Conservation (phyloP, 805 yeast species). For the Metschnikowia lunata region DNA sequence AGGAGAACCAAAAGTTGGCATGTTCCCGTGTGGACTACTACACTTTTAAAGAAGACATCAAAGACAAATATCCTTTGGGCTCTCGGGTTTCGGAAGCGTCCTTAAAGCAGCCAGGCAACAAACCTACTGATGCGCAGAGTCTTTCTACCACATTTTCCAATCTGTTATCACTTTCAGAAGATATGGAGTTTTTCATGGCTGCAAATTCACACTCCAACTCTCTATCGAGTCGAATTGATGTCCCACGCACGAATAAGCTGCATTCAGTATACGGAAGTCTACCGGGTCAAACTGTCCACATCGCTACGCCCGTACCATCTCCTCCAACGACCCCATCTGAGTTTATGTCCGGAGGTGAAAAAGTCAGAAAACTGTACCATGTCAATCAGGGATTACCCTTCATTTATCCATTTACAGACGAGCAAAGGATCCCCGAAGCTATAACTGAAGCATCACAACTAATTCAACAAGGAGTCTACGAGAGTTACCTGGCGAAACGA, state of each 20-base stretch:
- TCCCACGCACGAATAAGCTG: conserved; percentile 49
- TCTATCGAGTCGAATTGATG: conserved; percentile 54
- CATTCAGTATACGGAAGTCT: conserved; percentile 41
- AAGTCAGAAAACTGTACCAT: conserved; percentile 54
- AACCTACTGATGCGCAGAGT: neutral
- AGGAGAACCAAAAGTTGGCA: conserved; percentile 28
- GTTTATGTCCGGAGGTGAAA: conserved; percentile 45
- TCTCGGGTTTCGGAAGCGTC: neutral
- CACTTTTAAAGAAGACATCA: conserved; percentile 69
- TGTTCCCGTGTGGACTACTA: conserved; percentile 85
- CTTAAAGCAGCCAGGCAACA: neutral
- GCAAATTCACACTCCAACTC: conserved; percentile 46
- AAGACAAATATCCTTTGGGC: conserved; percentile 70
- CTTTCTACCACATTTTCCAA: conserved; percentile 29
- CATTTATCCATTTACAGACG: conserved; percentile 49
- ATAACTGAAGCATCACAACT: conserved; percentile 75
- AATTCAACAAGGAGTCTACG: conserved; percentile 55
- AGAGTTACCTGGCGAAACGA: conserved; percentile 65
- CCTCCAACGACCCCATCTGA: conserved; percentile 53
- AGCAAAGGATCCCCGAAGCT: conserved; percentile 55
- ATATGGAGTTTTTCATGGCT: conserved; percentile 27
- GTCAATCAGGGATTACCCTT: conserved; percentile 65
- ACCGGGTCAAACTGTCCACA: conserved; percentile 56
- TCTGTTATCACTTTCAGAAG: conserved; percentile 1
- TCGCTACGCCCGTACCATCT: conserved; percentile 87